Base-by-base conservation (phyloP, 441 rosid genomes). In the Eruca vesicaria region DNA sequence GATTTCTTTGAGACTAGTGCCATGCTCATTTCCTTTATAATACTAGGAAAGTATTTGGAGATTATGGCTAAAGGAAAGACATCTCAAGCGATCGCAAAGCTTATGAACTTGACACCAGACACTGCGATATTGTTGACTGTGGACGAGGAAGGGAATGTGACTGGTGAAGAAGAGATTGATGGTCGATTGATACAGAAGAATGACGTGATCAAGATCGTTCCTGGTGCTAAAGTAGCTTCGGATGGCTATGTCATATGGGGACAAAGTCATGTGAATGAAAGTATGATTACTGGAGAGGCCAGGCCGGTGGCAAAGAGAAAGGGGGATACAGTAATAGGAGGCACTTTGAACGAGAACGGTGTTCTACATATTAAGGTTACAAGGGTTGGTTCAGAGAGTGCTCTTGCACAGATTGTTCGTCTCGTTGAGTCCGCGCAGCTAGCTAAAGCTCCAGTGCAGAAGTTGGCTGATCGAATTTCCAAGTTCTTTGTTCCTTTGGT, bases 251-350 rank as follows among this genome's bases (percentile, higher is more conserved):
- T 94, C 16, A 68, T 86, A 31, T 86, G 97, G 95, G 99, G 99
- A 36, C 96, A 92, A 78, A 94, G 97, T 71, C 94, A 94, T 79
- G 97, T 94, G 31, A 94, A 94, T 77, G 97, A 94, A 81, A 94
- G 99, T 81, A 94, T 94, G 98, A 90, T 94, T 57, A 94, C 99
- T 20, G 99, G 99, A 69, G 99, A 94, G 82, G 91, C 99, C 9
- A 77, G 89, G 32, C 96, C 98, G 4, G 97, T 89, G 79, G 86
- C 96, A 4, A 94, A 94, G 80, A 89, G 88, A 83, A 88, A 84
- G 75, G 97, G 92, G 3, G 97, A 94, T 63, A 26, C 86, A 1
- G 97, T 92, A 56, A 94, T 92, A 38, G 99, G 99, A 56, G 99
- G 97, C 36, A 94, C 97, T 1, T 74, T 92, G 77, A 94, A 94